Percentiles rank a stretch among this genome's conserved stretches.
Evolutionary conservation across 257 asterid genomes (phyloP).

Genomic region (Henckelia pumila): DNA sequence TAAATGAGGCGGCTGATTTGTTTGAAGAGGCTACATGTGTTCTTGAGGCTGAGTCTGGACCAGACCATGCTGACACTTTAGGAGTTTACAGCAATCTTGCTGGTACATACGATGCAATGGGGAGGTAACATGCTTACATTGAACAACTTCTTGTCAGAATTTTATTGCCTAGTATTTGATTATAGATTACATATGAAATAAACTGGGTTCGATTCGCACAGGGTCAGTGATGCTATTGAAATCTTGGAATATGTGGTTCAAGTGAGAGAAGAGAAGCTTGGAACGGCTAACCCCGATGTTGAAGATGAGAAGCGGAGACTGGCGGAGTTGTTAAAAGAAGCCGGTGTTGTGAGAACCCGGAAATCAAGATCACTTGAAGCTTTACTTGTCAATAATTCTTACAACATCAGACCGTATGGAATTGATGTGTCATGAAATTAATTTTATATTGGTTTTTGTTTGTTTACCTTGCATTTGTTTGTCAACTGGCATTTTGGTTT

Average conservation of each 20-base stretch:
- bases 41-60: conserved; percentile 58
- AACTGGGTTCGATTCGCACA: conserved; percentile 24
- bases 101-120: conserved; percentile 79
- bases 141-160: too few relatives aligned
- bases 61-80: conserved; percentile 54
- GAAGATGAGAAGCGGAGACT: conserved; percentile 77
- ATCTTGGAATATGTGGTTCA: conserved; percentile 80
- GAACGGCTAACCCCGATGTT: conserved; percentile 83
- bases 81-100: conserved; percentile 73
- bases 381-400: conserved; percentile 50
- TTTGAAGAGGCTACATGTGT: conserved; percentile 59
- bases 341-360: conserved; percentile 63
- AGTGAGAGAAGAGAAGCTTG: conserved; percentile 87
- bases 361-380: conserved; percentile 71
- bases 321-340: conserved; percentile 60
- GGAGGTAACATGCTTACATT: conserved; percentile 52
- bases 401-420: conserved; percentile 28
- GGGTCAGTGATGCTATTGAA: conserved; percentile 78
- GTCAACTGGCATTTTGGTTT: conserved; percentile 6
- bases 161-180: background rate
- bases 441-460: background rate
- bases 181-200: conserved; percentile 3
- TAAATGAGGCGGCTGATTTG: conserved; percentile 59
- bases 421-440: conserved; percentile 39
- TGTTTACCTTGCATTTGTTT: conserved; percentile 21